Conservation (phyloP, 306 rosid genomes). For the Acacia melanoxylon region DNA sequence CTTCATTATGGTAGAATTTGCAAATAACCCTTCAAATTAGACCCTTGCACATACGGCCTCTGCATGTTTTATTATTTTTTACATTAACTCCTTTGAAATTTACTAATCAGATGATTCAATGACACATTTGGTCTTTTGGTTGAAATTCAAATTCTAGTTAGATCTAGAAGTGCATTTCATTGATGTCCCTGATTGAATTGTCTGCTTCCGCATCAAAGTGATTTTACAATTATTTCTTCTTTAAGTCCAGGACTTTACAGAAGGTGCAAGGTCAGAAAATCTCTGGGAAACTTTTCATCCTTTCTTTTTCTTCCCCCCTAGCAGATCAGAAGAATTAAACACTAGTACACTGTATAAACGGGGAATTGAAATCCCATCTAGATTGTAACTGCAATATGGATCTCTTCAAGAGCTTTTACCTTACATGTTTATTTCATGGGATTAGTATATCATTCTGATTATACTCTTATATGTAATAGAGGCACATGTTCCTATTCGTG, state of each 20-base stretch:
- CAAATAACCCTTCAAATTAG: neutral
- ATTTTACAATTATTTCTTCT: neutral
- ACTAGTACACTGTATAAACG: neutral
- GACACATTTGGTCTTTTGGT: neutral
- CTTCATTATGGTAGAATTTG: neutral
- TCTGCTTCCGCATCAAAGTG: neutral
- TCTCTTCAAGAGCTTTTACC: neutral
- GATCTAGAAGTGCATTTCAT: neutral
- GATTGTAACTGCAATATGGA: neutral
- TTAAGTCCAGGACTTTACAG: neutral
- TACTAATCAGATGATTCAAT: neutral
- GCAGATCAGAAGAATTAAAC: neutral
- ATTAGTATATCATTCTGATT: neutral
- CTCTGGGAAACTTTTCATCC: neutral
- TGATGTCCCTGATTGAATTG: neutral
- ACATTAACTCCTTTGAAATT: slow-evolving; percentile 2
- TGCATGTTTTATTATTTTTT: neutral
- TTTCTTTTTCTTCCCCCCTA: neutral
- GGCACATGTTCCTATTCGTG: neutral
- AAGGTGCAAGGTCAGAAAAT: neutral
- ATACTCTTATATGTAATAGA: neutral
- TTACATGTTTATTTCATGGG: neutral
- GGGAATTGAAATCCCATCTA: neutral
- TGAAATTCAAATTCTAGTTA: neutral
- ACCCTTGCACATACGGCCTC: neutral